A percentile compares a stretch with the other conserved stretches of the same genome.
phyloP scores from a whole-genome alignment of 345 rosid genomes.

The Arabis hirsuta region DNA sequence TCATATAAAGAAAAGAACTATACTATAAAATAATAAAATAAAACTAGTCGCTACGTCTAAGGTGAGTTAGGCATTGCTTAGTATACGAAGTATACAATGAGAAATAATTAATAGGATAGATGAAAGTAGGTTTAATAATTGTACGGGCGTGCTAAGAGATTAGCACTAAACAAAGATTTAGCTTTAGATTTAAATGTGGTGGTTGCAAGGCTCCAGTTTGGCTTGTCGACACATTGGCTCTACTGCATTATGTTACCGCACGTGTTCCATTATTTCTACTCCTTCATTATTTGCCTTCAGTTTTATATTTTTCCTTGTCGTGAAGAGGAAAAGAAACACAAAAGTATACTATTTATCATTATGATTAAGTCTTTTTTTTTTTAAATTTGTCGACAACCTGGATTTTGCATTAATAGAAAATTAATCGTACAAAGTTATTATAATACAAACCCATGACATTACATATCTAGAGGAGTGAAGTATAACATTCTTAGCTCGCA shows the following conservation, averaged over 20 bases:
- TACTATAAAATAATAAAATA: too few species aligned
- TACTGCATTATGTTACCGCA: constrained; percentile 42
- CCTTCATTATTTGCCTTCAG: constrained; percentile 35
- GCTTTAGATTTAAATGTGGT: constrained; percentile 39
- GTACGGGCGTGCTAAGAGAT: constrained; percentile 43
- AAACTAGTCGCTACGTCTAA: too few species aligned
- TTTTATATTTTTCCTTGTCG: constrained; percentile 34
- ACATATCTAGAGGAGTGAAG: constrained; percentile 1
- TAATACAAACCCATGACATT: neutral
- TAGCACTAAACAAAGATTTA: constrained; percentile 33
- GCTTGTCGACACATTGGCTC: constrained; percentile 45
- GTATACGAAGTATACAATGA: neutral
- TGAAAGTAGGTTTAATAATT: constrained; percentile 39
- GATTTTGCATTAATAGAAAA: constrained; percentile 11
- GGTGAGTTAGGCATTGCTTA: too few species aligned
- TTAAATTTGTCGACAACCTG: constrained; percentile 19
- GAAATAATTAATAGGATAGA: neutral
- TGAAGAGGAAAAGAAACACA: neutral
- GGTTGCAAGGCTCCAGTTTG: constrained; percentile 42
- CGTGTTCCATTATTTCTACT: constrained; percentile 46
- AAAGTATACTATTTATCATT: neutral
- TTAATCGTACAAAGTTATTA: neutral
- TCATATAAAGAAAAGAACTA: too few species aligned
- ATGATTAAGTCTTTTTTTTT: neutral
- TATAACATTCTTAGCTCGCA: constrained; percentile 1